Conservation (phyloP, 2,329 filamentous ascomycete genomes). For the Graphilbum fragrans region DNA sequence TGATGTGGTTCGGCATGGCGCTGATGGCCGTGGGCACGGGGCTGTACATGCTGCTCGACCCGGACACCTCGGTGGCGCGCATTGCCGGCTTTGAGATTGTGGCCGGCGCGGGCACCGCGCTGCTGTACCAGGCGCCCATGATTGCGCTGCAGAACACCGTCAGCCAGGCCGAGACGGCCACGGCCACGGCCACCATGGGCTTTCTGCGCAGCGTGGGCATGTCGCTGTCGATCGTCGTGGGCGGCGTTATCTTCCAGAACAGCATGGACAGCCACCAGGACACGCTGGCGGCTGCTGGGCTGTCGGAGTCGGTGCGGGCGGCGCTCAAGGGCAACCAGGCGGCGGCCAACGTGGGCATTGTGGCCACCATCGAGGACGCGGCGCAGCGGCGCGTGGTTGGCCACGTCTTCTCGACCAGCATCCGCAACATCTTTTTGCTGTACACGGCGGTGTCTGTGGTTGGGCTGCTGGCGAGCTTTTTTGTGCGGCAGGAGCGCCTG, state of each 20-base stretch:
- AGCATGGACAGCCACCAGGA: constrained; percentile 39
- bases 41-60: constrained; percentile 35
- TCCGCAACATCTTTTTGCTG: constrained; percentile 6
- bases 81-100: constrained; percentile 40
- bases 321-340: constrained; percentile 42
- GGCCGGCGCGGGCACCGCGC: constrained; percentile 43
- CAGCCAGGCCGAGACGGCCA: constrained; percentile 40
- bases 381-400: constrained; percentile 4
- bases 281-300: constrained; percentile 21
- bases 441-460: constrained; percentile 4
- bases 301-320: constrained; percentile 6
- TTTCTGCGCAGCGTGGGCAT: constrained; percentile 49
- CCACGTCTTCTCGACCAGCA: constrained; percentile 2
- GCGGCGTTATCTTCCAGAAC: constrained; percentile 72
- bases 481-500: constrained; percentile 1
- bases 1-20: constrained; percentile 35
- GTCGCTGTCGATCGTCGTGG: constrained; percentile 56
- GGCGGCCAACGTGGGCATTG: constrained; percentile 46
- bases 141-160: constrained; percentile 49
- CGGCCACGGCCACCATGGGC: constrained; percentile 43
- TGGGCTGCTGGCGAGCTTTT: constrained; percentile 3
- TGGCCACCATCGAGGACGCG: constrained; percentile 23
- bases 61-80: constrained; percentile 27
- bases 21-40: constrained; percentile 45
- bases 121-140: constrained; percentile 46